Conservation (phyloP, 2,329 filamentous ascomycete genomes). For the Hypoxylon rubiginosum region DNA sequence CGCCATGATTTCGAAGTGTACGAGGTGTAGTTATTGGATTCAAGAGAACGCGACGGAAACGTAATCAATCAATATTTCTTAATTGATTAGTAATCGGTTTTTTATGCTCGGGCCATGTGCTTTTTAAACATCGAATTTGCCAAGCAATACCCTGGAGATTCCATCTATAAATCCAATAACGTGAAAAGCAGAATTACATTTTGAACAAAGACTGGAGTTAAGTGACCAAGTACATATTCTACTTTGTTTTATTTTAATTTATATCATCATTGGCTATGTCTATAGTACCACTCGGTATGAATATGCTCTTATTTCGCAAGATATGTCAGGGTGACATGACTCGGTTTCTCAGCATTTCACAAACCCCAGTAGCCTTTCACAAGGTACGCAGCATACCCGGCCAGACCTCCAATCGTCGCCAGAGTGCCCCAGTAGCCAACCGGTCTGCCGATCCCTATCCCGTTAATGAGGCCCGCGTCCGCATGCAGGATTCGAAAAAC, state of each 20-base stretch:
- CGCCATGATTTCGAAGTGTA: slow-evolving; percentile 55
- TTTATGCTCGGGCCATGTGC: slow-evolving; percentile 23
- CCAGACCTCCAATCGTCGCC: slow-evolving; percentile 45
- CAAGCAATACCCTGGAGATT: not conserved
- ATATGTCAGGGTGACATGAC: not conserved
- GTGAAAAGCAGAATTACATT: too few species aligned
- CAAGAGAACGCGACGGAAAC: slow-evolving; percentile 1
- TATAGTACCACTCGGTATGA: not conserved
- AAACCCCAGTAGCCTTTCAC: slow-evolving; percentile 47
- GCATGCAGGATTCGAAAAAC: slow-evolving; percentile 48
- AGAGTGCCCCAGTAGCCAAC: slow-evolving; percentile 51
- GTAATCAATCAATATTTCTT: not conserved
- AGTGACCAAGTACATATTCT: not conserved
- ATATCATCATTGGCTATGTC: not conserved
- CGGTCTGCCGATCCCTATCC: slow-evolving; percentile 46
- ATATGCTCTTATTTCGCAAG: not conserved
- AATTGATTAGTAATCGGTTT: slow-evolving; percentile 1
- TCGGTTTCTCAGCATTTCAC: slow-evolving; percentile 11
- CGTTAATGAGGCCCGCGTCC: slow-evolving; percentile 47
- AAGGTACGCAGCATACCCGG: slow-evolving; percentile 49
- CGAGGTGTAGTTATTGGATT: not conserved
- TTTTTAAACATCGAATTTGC: slow-evolving; percentile 3
- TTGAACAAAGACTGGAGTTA: too few species aligned
- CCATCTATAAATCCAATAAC: not conserved
- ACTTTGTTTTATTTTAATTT: not conserved